Evolutionary conservation across 1,139 yeast species (phyloP), one percentile per base, ranked within the genome.

Genomic region (Geotrichum candidum): DNA sequence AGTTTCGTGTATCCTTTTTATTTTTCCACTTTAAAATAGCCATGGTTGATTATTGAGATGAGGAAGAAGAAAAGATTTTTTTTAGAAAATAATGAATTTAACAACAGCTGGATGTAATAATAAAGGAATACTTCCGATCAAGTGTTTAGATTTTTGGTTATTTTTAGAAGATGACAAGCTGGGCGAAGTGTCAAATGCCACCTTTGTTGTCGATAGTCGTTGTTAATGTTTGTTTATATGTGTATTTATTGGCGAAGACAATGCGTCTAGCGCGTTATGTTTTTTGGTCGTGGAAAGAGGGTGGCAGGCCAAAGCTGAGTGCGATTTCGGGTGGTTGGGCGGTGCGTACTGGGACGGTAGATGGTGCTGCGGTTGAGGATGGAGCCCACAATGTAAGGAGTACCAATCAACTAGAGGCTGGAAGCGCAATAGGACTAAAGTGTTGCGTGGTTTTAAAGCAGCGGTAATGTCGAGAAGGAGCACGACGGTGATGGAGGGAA

Each of bases 21-120:
- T 68, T 67, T 63, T 68, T 68, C 53, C 65, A 66, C 52, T 63
- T 59, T 53, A 69, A 66, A 56, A 69, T 69, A 27, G 72, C 71
- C 72, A 69, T 69, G 15, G 48, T 56, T 13, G 11, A 22, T 11
- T 18, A 33, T 53, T 7, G 45, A 29, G 35, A 35, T 11, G 13
- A 38, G 33, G 9, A 33, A 15, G 25, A 25, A 33, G 50, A 10
- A 35, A 27, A 22, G 22, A 50, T 18, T 18, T 9, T 46, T 50
- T 50, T 50, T 13, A 50, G 53, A 27, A 50, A 13, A 29, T 33
- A 27, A n/a, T 2, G 33, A 45, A n/a, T n/a, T 10, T 15, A 22
- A 38, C 29, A 7, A 41, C 11, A 18, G 15, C n/a, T 35, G 9
- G 25, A n/a, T n/a, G 33, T 22, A 15, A 11, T 38, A 15, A n/a